Base-by-base conservation (phyloP, 2,329 filamentous ascomycete genomes). In the Trichoderma sp. region DNA sequence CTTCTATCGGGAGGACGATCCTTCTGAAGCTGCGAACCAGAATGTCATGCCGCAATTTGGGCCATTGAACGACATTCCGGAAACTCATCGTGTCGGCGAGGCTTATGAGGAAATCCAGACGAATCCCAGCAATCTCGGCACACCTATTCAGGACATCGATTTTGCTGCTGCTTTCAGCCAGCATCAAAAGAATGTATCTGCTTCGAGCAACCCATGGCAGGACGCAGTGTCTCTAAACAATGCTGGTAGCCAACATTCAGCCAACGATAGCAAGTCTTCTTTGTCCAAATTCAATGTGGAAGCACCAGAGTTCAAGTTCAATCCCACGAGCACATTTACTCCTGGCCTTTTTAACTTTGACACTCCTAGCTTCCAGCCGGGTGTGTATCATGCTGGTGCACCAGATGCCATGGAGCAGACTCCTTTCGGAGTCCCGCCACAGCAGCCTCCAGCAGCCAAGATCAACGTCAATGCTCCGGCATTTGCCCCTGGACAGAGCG, bases 261-360 rank as follows among this genome's bases (percentile, higher is more conserved):
- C 83, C 13, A 91, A 94, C 75, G 85, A 83, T 21, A 90, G 89
- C 76, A 92, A 91, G 74, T 83, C 89, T 3, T 94, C 89, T 0
- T 79, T 90, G 54, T 58, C 93, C 0, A 94, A 90, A 73, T 86
- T 98, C 73, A 98, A 98, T 74, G 94, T 96, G 34, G 88, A 91
- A 71, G 95, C 95, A 0, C 91, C 94, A 58, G 93, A 96, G 75
- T 97, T 97, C 83, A 93, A 90, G 74, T 95, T 95, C 79, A 87
- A 88, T 71, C 86, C 86, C 4, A 77, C 80, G 13, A 85, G 78
- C 74, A 80, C 79, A 30, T 88, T 88, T 74, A 81, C 83, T 46
- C 83, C 84, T 39, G 77, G 80, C 18, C 79, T 84, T 65, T 87
- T 87, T 74, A 81, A 81, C 49, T 88, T 88, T 70, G 80, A 81